Conservation (phyloP, 148 eudicot species). For the Rhododendron ferrugineum region DNA sequence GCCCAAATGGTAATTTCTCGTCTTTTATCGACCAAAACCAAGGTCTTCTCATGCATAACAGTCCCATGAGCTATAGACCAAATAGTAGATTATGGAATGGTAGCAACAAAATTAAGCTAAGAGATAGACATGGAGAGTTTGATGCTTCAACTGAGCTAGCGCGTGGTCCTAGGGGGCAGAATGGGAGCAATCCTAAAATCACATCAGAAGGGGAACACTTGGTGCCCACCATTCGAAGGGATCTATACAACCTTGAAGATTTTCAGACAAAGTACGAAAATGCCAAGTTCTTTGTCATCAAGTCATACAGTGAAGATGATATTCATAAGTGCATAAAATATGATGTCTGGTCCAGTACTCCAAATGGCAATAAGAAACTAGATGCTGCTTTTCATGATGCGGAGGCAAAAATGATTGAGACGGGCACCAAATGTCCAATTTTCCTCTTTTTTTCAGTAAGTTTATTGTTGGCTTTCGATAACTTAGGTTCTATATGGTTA, state of each 20-base stretch:
- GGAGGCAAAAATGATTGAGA: conserved; percentile 47
- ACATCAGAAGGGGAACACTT: conserved; percentile 27
- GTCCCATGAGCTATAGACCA: conserved; percentile 40
- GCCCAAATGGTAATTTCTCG: conserved; percentile 38
- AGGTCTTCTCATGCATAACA: conserved; percentile 35
- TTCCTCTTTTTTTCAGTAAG: conserved; percentile 93
- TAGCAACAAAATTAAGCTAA: conserved; percentile 26
- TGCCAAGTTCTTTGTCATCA: conserved; percentile 80
- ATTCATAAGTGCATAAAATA: conserved; percentile 81
- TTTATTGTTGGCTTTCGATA: not conserved
- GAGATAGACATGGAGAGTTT: conserved; percentile 40
- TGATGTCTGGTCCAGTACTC: conserved; percentile 94
- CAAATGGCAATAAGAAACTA: conserved; percentile 71
- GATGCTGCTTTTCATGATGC: conserved; percentile 76
- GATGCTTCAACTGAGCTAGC: conserved; percentile 54
- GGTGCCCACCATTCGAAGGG: conserved; percentile 24
- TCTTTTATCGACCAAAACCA: conserved; percentile 43
- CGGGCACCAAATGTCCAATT: conserved; percentile 54
- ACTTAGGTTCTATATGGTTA: not conserved
- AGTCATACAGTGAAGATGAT: conserved; percentile 95
- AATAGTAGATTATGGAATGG: conserved; percentile 59
- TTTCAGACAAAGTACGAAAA: conserved; percentile 54
- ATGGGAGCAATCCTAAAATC: conserved; percentile 19
- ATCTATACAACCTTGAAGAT: conserved; percentile 49
- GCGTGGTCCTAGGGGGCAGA: conserved; percentile 77